A percentile compares a stretch with the other conserved stretches of the same genome.
Evolutionary conservation across 106 monocot species (phyloP).

Genomic region (Apostasia ramifera): DNA sequence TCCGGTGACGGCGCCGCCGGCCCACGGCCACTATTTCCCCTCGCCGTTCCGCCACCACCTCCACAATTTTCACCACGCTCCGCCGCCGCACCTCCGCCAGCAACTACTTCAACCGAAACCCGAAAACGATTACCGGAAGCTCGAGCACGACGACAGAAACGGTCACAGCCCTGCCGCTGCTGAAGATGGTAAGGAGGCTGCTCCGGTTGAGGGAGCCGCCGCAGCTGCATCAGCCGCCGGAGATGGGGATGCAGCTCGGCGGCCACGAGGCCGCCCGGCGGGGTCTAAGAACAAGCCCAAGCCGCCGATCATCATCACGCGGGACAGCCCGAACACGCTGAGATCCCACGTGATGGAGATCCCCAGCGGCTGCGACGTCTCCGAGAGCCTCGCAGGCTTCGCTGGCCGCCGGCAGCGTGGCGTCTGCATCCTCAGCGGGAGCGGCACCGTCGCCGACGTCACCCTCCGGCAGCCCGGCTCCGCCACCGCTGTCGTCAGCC

Average conservation of each 20-base stretch:
- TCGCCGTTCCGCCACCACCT: not conserved
- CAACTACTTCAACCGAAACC: slow-evolving; percentile 10
- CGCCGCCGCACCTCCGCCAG: slow-evolving; percentile 21
- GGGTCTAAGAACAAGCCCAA: not conserved
- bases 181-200: not conserved
- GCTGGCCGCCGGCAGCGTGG: slow-evolving; percentile 40
- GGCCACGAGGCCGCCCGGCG: slow-evolving; percentile 29
- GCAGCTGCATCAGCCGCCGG: slow-evolving; percentile 1
- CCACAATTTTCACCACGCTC: slow-evolving; percentile 17
- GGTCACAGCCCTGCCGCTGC: not conserved
- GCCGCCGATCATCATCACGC: slow-evolving; percentile 34
- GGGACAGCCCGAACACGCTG: slow-evolving; percentile 33
- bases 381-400: slow-evolving; percentile 25
- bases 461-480: slow-evolving; percentile 31
- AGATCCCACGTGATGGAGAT: slow-evolving; percentile 33
- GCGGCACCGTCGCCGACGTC: slow-evolving; percentile 34
- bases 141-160: slow-evolving; percentile 15
- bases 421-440: slow-evolving; percentile 34
- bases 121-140: not conserved
- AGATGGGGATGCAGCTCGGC: slow-evolving; percentile 16
- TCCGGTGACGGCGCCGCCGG: too few relatives aligned
- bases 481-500: slow-evolving; percentile 17
- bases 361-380: slow-evolving; percentile 33
- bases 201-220: not conserved
- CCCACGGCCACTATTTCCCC: not conserved